Evolutionary conservation across 2,329 filamentous ascomycete genomes (phyloP).

Genomic region (Plenodomus biglobosus): DNA sequence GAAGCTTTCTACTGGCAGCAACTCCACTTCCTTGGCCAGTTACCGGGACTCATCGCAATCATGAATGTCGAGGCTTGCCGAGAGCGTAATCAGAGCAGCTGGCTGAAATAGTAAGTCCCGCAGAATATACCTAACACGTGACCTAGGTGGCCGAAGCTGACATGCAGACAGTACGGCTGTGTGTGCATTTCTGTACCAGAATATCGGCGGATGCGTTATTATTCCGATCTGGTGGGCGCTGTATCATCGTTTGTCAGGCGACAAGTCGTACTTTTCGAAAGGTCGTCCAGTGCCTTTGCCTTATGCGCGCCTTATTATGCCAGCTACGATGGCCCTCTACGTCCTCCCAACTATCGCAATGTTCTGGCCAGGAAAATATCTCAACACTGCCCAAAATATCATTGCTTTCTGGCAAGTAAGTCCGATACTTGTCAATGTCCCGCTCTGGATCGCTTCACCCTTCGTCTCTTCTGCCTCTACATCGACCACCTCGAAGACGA

Average conservation of each 20-base stretch:
- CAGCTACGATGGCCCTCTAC: conserved; percentile 11
- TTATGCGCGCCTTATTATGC: conserved; percentile 17
- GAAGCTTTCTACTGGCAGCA: conserved; percentile 21
- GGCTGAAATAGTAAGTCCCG: conserved; percentile 22
- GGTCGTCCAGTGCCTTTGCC: conserved; percentile 15
- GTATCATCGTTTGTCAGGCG: conserved; percentile 10
- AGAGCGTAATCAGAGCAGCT: conserved; percentile 15
- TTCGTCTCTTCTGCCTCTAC: conserved; percentile 4
- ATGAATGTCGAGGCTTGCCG: conserved; percentile 20
- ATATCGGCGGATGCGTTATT: conserved; percentile 15
- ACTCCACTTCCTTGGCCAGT: conserved; percentile 16
- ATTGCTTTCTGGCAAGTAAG: conserved; percentile 20
- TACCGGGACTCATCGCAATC: conserved; percentile 8
- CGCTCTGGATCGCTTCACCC: conserved; percentile 16
- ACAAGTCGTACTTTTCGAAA: conserved; percentile 14
- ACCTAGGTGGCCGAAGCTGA: background rate
- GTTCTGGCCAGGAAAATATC: conserved; percentile 6
- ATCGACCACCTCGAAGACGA: conserved; percentile 3
- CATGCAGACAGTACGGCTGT: conserved; percentile 7
- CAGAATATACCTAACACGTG: background rate
- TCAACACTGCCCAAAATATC: conserved; percentile 6
- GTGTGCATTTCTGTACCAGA: conserved; percentile 16
- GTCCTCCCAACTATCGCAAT: conserved; percentile 16
- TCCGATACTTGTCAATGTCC: conserved; percentile 16
- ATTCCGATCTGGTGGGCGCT: conserved; percentile 17